Percentiles rank a stretch among this genome's conserved stretches.
These are phyloP conservation scores for Tinospora cordifolia DNA, from an alignment of 164 flowering plant genomes.

Conservation along the genomic window DNA sequence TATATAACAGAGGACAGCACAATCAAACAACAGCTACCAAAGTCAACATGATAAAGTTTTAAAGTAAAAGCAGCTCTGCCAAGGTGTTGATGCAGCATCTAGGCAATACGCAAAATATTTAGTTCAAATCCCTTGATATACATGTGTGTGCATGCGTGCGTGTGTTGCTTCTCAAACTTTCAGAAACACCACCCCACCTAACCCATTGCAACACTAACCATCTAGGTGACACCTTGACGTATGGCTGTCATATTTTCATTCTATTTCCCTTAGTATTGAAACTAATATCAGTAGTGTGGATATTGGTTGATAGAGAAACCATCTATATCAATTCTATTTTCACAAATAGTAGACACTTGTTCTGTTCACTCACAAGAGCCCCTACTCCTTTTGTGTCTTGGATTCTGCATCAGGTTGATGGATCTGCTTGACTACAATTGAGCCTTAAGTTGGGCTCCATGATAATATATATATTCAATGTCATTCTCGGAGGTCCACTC, in stretches of 20 bases:
- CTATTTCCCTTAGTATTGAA: background rate
- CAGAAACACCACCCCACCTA: too few relatives aligned
- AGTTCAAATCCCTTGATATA: too few relatives aligned
- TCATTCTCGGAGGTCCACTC: background rate
- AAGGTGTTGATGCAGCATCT: too few relatives aligned
- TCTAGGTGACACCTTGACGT: background rate
- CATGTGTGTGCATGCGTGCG: too few relatives aligned
- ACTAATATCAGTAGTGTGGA: background rate
- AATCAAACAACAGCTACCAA: background rate
- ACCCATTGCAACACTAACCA: too few relatives aligned
- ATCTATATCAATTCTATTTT: background rate
- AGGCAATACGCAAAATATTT: too few relatives aligned
- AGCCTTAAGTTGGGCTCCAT: too few relatives aligned
- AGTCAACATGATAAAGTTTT: background rate
- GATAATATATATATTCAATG: too few relatives aligned
- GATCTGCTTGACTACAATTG: too few relatives aligned
- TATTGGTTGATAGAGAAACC: background rate
- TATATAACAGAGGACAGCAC: background rate
- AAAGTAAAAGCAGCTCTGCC: background rate
- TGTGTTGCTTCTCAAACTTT: too few relatives aligned
- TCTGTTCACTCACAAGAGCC: background rate
- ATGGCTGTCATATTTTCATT: background rate
- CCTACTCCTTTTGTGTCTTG: background rate
- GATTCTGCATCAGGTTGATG: too few relatives aligned
- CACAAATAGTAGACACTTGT: background rate